Evolutionary conservation across 2,329 filamentous ascomycete genomes (phyloP).

Genomic region (Cytospora schulzeri): DNA sequence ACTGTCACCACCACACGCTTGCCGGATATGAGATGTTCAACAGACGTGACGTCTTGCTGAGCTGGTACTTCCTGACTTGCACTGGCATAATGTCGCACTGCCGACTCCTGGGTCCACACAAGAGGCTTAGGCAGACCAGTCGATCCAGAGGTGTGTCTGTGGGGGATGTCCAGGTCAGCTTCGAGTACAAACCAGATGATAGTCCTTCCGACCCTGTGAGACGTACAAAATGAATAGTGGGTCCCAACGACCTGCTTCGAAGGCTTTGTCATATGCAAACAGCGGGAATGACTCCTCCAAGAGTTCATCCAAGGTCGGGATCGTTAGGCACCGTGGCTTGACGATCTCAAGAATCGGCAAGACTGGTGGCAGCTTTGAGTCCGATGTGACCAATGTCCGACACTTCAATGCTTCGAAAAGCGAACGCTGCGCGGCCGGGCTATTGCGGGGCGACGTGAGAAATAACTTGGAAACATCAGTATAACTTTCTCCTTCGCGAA

Average conservation of each 20-base stretch:
- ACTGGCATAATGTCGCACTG: slow-evolving; percentile 26
- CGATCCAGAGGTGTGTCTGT: slow-evolving; percentile 38
- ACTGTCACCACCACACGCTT: slow-evolving; percentile 38
- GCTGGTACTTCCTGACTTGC: not conserved
- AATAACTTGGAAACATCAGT: slow-evolving; percentile 31
- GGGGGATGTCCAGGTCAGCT: not conserved
- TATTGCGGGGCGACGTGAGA: slow-evolving; percentile 42
- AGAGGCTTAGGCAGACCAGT: slow-evolving; percentile 38
- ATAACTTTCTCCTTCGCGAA: too few species aligned
- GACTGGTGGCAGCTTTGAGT: slow-evolving; percentile 31
- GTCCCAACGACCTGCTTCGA: slow-evolving; percentile 29
- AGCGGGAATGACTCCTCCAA: slow-evolving; percentile 28
- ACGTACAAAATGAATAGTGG: slow-evolving; percentile 33
- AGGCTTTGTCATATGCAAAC: slow-evolving; percentile 29
- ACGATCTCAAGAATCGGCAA: slow-evolving; percentile 32
- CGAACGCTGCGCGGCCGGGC: slow-evolving; percentile 36
- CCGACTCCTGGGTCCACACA: slow-evolving; percentile 34
- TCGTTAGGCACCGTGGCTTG: slow-evolving; percentile 30
- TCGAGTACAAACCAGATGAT: not conserved
- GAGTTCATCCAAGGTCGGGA: slow-evolving; percentile 36
- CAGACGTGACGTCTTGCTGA: slow-evolving; percentile 30
- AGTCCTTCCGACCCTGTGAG: not conserved
- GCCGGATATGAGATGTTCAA: slow-evolving; percentile 32
- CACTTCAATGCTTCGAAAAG: slow-evolving; percentile 37
- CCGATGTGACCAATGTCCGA: slow-evolving; percentile 34